Evolutionary conservation across 495 filamentous ascomycete species (phyloP).

Genomic region (Ascobolus immersus): DNA sequence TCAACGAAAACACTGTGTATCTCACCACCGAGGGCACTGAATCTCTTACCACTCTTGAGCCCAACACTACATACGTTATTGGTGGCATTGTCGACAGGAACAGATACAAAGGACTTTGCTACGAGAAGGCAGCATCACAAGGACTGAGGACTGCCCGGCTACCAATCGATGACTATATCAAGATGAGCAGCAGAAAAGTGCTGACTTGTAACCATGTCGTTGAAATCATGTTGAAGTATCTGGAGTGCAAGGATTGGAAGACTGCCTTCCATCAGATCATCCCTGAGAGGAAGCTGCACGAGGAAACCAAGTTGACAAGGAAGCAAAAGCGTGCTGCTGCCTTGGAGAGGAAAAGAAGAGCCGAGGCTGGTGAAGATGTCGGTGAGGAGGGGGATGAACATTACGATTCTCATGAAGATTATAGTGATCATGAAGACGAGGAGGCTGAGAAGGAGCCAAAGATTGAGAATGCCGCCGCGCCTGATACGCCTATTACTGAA

Average conservation of each 20-base stretch:
- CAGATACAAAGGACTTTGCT: constrained; percentile 76
- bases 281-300: constrained; percentile 58
- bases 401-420: constrained; percentile 15
- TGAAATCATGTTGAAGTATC: constrained; percentile 85
- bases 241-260: constrained; percentile 73
- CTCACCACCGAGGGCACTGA: constrained; percentile 65
- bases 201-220: constrained; percentile 82
- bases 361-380: constrained; percentile 12
- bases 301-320: constrained; percentile 22
- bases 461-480: constrained; percentile 1
- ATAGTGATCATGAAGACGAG: constrained; percentile 14
- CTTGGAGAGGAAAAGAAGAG: constrained; percentile 6
- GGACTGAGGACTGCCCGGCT: constrained; percentile 70
- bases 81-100: constrained; percentile 91
- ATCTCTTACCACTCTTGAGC: constrained; percentile 51
- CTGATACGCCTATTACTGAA: no score
- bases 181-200: constrained; percentile 60
- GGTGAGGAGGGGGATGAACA: constrained; percentile 10
- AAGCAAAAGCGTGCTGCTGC: not conserved
- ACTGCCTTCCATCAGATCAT: constrained; percentile 66
- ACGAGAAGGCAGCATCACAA: constrained; percentile 45
- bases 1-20: constrained; percentile 40
- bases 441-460: constrained; percentile 11
- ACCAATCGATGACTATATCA: constrained; percentile 76
- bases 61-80: constrained; percentile 74